A percentile compares a stretch with the other conserved stretches of the same genome.
These are phyloP conservation scores for Sesbania bispinosa DNA, from an alignment of 306 rosid species.

Conservation along the genomic window DNA sequence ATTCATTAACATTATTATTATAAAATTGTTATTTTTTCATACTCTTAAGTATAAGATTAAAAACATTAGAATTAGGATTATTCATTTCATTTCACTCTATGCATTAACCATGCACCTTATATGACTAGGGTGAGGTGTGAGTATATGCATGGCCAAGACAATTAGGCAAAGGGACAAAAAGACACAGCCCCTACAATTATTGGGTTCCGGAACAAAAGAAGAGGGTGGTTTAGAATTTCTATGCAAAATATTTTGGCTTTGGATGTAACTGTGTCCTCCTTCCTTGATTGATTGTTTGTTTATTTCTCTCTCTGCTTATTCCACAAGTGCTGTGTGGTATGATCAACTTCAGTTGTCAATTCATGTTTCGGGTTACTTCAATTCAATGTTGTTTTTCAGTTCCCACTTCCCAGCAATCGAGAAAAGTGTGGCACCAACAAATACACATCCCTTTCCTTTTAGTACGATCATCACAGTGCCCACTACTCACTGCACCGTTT, in stretches of 20 bases:
- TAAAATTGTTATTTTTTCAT: no score
- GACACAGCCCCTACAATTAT: conserved; percentile 35
- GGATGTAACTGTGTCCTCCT: not conserved
- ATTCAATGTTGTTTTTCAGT: conserved; percentile 31
- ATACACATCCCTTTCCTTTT: not conserved
- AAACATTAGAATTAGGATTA: no score
- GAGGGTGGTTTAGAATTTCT: conserved; percentile 21
- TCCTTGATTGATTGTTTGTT: not conserved
- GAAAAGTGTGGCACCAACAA: not conserved
- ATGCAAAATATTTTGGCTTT: not conserved
- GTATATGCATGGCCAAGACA: no score
- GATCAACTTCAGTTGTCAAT: conserved; percentile 46
- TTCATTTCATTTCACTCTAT: no score
- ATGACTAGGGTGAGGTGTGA: no score
- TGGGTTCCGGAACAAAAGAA: conserved; percentile 22
- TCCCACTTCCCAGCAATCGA: conserved; percentile 28
- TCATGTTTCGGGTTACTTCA: conserved; percentile 41
- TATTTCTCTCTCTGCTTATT: not conserved
- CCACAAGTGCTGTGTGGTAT: not conserved
- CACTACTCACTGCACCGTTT: not conserved
- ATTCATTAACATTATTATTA: no score
- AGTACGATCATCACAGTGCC: conserved; percentile 5
- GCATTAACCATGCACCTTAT: no score
- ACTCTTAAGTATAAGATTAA: no score
- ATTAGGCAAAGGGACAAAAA: conserved; percentile 7